Percentiles rank a stretch among this genome's conserved stretches.
phyloP scores from a whole-genome alignment of 2,329 filamentous ascomycete species.

The Ophiobolus disseminans region DNA sequence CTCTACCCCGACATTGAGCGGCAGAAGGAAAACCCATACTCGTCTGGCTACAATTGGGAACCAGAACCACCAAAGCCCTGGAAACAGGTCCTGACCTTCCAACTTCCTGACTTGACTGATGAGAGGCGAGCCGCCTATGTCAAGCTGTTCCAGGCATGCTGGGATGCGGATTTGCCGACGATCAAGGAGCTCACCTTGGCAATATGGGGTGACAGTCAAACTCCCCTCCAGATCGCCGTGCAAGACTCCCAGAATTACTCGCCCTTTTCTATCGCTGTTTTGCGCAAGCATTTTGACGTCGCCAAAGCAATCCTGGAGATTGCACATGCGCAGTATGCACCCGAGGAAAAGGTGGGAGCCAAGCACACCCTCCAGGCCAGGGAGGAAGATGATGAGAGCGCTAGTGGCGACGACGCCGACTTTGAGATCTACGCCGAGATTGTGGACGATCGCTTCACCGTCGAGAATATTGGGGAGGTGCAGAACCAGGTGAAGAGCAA shows the following conservation, averaged over 20 bases:
- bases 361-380: conserved; percentile 57
- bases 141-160: conserved; percentile 75
- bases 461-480: conserved; percentile 76
- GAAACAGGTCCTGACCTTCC: conserved; percentile 52
- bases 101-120: conserved; percentile 58
- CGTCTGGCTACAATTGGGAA: background rate
- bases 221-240: conserved; percentile 67
- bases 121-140: conserved; percentile 66
- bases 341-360: conserved; percentile 55
- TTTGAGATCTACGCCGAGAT: conserved; percentile 58
- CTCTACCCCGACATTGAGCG: conserved; percentile 59
- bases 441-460: conserved; percentile 72
- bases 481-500: conserved; percentile 72
- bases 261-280: conserved; percentile 73
- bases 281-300: conserved; percentile 68
- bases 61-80: conserved; percentile 24
- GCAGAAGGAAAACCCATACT: background rate
- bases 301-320: conserved; percentile 75
- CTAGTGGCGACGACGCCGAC: conserved; percentile 33
- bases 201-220: conserved; percentile 64
- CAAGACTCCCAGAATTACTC: conserved; percentile 59
- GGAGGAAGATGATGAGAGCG: conserved; percentile 39
- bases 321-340: conserved; percentile 70
- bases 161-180: conserved; percentile 70
- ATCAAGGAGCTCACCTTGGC: conserved; percentile 70